Evolutionary conservation across 2,329 filamentous ascomycete species (phyloP).

Genomic region (Colletotrichum neosansevieriae): DNA sequence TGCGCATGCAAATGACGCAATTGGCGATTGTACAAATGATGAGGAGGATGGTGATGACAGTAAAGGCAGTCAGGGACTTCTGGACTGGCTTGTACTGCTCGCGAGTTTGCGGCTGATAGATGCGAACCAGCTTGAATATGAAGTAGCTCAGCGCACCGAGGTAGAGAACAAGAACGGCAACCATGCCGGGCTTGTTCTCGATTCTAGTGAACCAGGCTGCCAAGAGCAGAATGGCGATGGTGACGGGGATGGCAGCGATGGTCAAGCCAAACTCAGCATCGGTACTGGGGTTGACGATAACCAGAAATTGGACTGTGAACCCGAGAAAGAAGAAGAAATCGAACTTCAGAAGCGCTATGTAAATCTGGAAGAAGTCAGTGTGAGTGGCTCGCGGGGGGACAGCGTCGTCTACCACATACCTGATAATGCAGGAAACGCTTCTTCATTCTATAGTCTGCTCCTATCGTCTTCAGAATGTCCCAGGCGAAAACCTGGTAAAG

Average conservation of each 20-base stretch:
- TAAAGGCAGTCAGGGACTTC: conserved; percentile 91
- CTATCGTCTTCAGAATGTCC: conserved; percentile 99
- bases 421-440: conserved; percentile 96
- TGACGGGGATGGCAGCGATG: conserved; percentile 89
- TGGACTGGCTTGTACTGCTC: conserved; percentile 80
- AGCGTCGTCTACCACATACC: conserved; percentile 62
- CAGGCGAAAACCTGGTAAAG: conserved; percentile 98
- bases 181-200: conserved; percentile 85
- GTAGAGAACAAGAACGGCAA: conserved; percentile 83
- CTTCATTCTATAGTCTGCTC: conserved; percentile 96
- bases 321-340: conserved; percentile 99
- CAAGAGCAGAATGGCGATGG: conserved; percentile 86
- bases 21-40: conserved; percentile 91
- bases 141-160: conserved; percentile 94
- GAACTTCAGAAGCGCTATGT: conserved; percentile 97
- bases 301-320: conserved; percentile 97
- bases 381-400: background rate
- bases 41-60: conserved; percentile 89
- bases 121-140: conserved; percentile 96
- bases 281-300: conserved; percentile 80
- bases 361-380: conserved; percentile 72
- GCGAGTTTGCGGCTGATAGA: conserved; percentile 77
- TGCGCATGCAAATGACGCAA: conserved; percentile 86
- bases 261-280: conserved; percentile 87
- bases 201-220: conserved; percentile 87